These are phyloP conservation scores for Dictyostelium citrinum DNA, from an alignment of 78 protist species.

Conservation along the genomic window DNA sequence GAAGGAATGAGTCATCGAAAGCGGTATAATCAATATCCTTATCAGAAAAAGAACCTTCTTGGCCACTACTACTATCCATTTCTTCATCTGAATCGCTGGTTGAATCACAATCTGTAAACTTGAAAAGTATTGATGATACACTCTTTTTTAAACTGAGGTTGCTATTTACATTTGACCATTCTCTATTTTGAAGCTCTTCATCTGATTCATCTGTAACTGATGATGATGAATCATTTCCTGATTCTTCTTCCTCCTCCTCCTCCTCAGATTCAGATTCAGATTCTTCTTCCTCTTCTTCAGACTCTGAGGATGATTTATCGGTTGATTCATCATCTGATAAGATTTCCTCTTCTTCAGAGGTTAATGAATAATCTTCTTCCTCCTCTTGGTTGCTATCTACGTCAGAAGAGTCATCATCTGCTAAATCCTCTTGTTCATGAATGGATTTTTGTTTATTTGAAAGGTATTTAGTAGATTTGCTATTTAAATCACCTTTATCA, in stretches of 20 bases:
- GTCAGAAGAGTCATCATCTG: not conserved
- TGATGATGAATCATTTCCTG: not conserved
- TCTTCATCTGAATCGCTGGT: slow-evolving; percentile 5
- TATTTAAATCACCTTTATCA: not conserved
- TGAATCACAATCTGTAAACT: not conserved
- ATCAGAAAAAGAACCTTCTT: slow-evolving; percentile 15
- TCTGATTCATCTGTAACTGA: not conserved
- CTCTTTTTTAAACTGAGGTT: slow-evolving; percentile 14
- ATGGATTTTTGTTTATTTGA: not conserved
- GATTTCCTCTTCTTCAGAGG: not conserved
- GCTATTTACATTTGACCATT: not conserved
- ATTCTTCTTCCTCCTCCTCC: not conserved
- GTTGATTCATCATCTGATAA: not conserved
- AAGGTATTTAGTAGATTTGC: not conserved
- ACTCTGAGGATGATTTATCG: slow-evolving; percentile 5
- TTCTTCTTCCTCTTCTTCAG: not conserved
- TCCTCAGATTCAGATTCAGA: not conserved
- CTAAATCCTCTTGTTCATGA: not conserved
- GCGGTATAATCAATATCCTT: not conserved
- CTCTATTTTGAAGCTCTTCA: not conserved
- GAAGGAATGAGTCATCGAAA: not conserved
- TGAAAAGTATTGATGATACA: not conserved
- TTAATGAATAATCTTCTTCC: not conserved
- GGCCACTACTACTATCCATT: not conserved
- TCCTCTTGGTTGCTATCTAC: not conserved